These are phyloP conservation scores for Polytrichum commune DNA, from an alignment of 225 moss, liverwort and hornwort genomes.

Conservation along the genomic window DNA sequence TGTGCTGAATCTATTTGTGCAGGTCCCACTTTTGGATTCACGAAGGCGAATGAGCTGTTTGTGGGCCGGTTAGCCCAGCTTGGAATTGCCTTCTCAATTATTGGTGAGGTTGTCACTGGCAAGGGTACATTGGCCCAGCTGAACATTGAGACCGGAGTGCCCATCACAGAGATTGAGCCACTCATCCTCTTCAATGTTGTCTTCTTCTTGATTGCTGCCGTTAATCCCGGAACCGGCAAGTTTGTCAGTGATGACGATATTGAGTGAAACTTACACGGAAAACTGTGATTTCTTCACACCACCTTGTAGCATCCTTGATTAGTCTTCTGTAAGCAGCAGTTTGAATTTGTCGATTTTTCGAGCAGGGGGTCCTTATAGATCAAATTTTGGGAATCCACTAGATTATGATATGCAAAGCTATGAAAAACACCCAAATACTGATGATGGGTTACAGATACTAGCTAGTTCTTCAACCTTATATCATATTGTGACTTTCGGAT, in stretches of 20 bases:
- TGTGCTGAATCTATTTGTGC: background rate
- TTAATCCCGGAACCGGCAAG: constrained; percentile 83
- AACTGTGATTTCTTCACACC: background rate
- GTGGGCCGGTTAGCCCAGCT: constrained; percentile 90
- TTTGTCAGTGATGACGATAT: constrained; percentile 69
- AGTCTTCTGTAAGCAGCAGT: background rate
- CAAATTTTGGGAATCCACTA: background rate
- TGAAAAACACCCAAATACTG: background rate
- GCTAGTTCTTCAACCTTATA: too few relatives aligned
- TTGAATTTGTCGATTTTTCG: background rate
- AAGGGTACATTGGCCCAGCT: constrained; percentile 77
- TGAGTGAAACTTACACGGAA: background rate
- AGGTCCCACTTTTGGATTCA: constrained; percentile 85
- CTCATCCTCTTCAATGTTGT: constrained; percentile 76
- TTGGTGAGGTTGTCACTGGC: constrained; percentile 69
- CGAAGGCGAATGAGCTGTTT: constrained; percentile 85
- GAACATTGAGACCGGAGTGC: constrained; percentile 79
- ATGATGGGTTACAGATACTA: too few relatives aligned
- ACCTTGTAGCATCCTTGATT: background rate
- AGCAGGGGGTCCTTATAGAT: background rate
- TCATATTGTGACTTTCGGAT: background rate
- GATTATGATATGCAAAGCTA: background rate
- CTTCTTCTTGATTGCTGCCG: constrained; percentile 83
- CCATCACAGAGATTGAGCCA: constrained; percentile 79
- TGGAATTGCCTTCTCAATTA: constrained; percentile 83